These are phyloP conservation scores for Colletotrichum shisoi DNA, from an alignment of 2,329 filamentous ascomycete species.

Conservation along the genomic window DNA sequence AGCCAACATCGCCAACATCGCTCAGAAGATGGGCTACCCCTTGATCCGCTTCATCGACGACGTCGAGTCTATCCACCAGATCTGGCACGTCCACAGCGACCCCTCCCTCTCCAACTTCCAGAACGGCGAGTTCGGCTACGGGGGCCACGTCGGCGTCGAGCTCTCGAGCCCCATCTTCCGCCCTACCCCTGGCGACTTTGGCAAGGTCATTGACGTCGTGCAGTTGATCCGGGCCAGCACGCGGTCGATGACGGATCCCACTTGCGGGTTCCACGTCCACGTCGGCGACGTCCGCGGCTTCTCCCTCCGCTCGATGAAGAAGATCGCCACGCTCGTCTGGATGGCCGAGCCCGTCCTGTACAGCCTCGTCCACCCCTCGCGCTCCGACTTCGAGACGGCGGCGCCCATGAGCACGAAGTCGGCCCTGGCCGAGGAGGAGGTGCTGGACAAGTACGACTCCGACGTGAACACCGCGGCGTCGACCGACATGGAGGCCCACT, in stretches of 20 bases:
- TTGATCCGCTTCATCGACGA: not conserved
- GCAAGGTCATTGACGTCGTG: constrained; percentile 7
- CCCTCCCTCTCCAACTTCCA: constrained; percentile 9
- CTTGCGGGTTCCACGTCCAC: constrained; percentile 32
- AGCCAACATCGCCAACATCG: not conserved
- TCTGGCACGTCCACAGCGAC: constrained; percentile 24
- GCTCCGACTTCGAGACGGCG: not conserved
- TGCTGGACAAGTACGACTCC: not conserved
- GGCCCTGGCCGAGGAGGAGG: not conserved
- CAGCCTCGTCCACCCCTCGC: constrained; percentile 14
- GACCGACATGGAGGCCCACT: constrained; percentile 13
- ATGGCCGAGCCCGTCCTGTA: constrained; percentile 18
- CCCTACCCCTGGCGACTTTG: not conserved
- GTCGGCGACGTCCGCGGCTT: constrained; percentile 23
- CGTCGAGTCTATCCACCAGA: not conserved
- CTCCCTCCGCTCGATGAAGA: constrained; percentile 15
- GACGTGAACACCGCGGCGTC: not conserved
- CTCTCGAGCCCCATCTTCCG: constrained; percentile 25
- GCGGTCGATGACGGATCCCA: constrained; percentile 10
- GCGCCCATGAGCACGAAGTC: not conserved
- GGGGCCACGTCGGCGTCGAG: constrained; percentile 24
- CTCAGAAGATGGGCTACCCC: not conserved
- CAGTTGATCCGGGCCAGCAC: constrained; percentile 8
- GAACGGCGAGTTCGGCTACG: constrained; percentile 16
- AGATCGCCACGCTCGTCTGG: constrained; percentile 18